A percentile compares a stretch with the other conserved stretches of the same genome.
Evolutionary conservation across 116 monocot species (phyloP).

Genomic region (Thalassia testudinum): DNA sequence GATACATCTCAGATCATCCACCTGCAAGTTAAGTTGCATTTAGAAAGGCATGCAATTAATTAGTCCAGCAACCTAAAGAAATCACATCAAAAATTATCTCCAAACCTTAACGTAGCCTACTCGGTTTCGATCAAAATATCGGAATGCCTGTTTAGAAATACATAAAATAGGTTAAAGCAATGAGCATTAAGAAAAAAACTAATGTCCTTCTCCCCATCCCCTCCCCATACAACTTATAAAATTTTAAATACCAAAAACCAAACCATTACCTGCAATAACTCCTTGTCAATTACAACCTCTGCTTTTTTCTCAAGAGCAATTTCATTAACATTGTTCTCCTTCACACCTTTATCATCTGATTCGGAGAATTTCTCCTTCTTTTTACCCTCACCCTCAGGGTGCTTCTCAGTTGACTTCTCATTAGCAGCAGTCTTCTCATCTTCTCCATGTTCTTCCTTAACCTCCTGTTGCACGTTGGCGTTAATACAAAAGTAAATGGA

Average conservation of each 20-base stretch:
- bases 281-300: constrained; percentile 41
- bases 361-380: background rate
- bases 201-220: too few relatives aligned
- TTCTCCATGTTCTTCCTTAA: too few relatives aligned
- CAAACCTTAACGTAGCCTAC: constrained; percentile 75
- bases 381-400: background rate
- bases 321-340: background rate
- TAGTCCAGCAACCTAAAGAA: background rate
- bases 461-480: too few relatives aligned
- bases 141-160: constrained; percentile 53
- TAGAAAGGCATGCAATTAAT: background rate
- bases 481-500: too few relatives aligned
- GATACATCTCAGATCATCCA: constrained; percentile 84
- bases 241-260: background rate
- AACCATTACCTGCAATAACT: constrained; percentile 54
- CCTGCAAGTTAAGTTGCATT: constrained; percentile 19
- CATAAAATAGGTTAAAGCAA: constrained; percentile 1
- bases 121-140: constrained; percentile 72
- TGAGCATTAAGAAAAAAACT: background rate
- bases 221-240: too few relatives aligned
- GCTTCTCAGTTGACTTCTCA: background rate
- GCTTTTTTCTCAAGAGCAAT: constrained; percentile 6
- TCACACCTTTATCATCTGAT: background rate
- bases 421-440: background rate
- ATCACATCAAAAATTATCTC: background rate